Evolutionary conservation across 2,329 filamentous ascomycete species (phyloP), one percentile per base, ranked within the genome.

Genomic region (Apiospora arundinis): DNA sequence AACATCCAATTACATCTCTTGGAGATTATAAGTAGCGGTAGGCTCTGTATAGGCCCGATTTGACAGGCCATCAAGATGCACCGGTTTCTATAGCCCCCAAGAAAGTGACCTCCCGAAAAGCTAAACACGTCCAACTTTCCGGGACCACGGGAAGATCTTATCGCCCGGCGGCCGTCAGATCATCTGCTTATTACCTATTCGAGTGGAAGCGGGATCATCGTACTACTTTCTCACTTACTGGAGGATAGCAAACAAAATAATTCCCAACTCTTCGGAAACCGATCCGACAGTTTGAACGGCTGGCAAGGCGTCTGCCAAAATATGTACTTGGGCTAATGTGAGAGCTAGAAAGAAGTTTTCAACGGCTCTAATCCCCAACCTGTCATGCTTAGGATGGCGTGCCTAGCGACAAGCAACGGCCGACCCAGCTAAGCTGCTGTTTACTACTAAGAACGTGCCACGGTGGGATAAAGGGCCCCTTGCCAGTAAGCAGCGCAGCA

Each of bases 111-210:
- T 32, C 8, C 18, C 56, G 14, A 40, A 40, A 14, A 63, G 18
- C 32, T 63, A 63, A 4, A 37, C 56, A 40, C 21, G 40, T n/a
- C 56, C 56, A 40, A 40, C 56, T 40, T 40, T 63, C 56, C 28
- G 56, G 56, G 56, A n/a, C 32, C 7, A 40, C 56, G 56, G 56
- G 56, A 63, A 63, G 56, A 63, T 63, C 56, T 63, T 63, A 63
- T 63, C 56, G 28, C 21, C 56, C 40, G 32, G 28, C 18, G 56
- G 32, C 56, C 56, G 28, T 40, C 56, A 63, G 56, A 63, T 63
- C 32, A n/a, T n/a, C 28, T 40, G 56, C 32, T 63, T 63, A 21
- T 37, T 37, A 32, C 52, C 52, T 40, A 9, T 63, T 23, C 32
- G 4, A n/a, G 56, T 40, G 56, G 18, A 40, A n/a, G 28, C 5